These are phyloP conservation scores for Endotrypanum monterogeii DNA, from an alignment of 208 protist species.

Conservation along the genomic window DNA sequence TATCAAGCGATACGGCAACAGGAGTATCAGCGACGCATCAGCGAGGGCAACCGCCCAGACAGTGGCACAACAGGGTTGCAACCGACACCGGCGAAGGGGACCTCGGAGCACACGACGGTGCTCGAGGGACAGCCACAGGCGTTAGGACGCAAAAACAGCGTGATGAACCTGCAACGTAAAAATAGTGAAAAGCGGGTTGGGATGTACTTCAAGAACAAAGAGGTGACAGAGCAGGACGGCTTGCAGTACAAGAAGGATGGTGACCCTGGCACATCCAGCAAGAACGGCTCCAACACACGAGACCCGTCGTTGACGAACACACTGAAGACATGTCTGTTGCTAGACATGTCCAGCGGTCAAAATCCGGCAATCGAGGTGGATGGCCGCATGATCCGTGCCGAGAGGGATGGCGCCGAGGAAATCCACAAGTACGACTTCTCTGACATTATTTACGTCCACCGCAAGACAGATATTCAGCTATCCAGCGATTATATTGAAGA, in stretches of 20 bases:
- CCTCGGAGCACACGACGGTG: conserved; percentile 28
- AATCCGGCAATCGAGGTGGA: conserved; percentile 44
- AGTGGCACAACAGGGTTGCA: conserved; percentile 5
- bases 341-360: conserved; percentile 30
- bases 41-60: background rate
- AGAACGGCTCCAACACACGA: conserved; percentile 24
- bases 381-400: conserved; percentile 48
- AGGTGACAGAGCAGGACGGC: conserved; percentile 37
- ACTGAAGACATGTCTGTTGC: conserved; percentile 58
- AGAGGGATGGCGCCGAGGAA: conserved; percentile 57
- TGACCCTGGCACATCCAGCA: conserved; percentile 44
- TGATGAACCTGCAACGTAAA: conserved; percentile 45
- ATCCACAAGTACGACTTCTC: conserved; percentile 73
- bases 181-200: conserved; percentile 69
- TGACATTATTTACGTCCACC: conserved; percentile 48
- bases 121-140: conserved; percentile 37
- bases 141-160: conserved; percentile 47
- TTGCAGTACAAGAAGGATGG: conserved; percentile 75
- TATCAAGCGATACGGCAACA: conserved; percentile 22
- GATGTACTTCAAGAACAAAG: conserved; percentile 87
- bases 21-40: conserved; percentile 9
- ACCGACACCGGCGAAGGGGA: conserved; percentile 22
- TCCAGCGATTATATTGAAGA: conserved; percentile 56
- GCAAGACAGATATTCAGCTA: conserved; percentile 38
- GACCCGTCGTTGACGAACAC: conserved; percentile 53